phyloP scores from a whole-genome alignment of 2,329 filamentous ascomycete genomes.

The Mollisiaceae sp. region DNA sequence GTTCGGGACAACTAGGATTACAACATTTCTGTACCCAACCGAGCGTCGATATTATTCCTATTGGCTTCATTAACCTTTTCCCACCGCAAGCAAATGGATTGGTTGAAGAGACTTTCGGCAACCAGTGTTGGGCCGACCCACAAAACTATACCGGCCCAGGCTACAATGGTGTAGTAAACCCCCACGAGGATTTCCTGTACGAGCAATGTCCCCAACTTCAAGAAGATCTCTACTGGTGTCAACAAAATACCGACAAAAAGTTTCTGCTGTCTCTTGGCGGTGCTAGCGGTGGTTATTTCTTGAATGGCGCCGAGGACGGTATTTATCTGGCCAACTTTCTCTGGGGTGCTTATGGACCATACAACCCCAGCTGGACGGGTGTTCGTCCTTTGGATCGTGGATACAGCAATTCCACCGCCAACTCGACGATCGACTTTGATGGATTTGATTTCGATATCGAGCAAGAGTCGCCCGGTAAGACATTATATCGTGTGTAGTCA shows the following conservation, averaged over 20 bases:
- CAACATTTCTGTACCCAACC: constrained; percentile 47
- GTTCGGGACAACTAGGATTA: constrained; percentile 46
- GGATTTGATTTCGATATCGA: constrained; percentile 45
- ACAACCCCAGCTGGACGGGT: constrained; percentile 41
- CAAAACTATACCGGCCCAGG: constrained; percentile 38
- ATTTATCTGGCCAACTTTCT: constrained; percentile 45
- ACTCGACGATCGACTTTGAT: constrained; percentile 39
- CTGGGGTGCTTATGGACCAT: constrained; percentile 50
- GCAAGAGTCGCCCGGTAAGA: constrained; percentile 28
- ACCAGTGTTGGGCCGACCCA: constrained; percentile 45
- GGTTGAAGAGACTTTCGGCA: constrained; percentile 49
- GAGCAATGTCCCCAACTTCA: constrained; percentile 45
- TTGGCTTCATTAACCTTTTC: constrained; percentile 50
- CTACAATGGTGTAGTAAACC: constrained; percentile 37
- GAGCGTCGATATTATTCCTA: constrained; percentile 49
- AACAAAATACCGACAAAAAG: constrained; percentile 46
- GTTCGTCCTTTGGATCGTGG: constrained; percentile 39
- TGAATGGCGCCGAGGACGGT: constrained; percentile 19
- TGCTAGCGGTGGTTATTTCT: constrained; percentile 22
- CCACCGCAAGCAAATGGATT: constrained; percentile 50
- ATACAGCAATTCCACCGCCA: constrained; percentile 15
- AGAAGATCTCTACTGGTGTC: constrained; percentile 47
- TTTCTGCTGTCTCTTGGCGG: constrained; percentile 49
- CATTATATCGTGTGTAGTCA: background rate
- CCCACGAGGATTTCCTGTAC: constrained; percentile 43